Evolutionary conservation across 2,329 filamentous ascomycete genomes (phyloP).

Genomic region (Penicillium olsonii): DNA sequence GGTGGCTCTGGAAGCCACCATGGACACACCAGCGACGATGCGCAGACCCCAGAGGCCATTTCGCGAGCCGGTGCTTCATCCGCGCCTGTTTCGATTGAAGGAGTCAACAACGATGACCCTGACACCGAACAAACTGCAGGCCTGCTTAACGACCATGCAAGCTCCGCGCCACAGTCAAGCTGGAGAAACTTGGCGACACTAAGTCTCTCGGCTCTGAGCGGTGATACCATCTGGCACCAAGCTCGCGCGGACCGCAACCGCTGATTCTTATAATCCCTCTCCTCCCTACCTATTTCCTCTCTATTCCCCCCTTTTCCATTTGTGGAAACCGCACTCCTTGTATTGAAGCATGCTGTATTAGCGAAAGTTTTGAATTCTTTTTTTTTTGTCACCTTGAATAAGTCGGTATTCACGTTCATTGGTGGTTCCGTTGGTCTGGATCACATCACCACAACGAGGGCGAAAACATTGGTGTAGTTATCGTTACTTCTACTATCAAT

Average conservation of each 20-base stretch:
- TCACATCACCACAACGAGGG: background rate
- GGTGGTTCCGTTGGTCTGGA: background rate
- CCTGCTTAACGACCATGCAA: slow-evolving; percentile 34
- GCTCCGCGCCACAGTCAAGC: slow-evolving; percentile 37
- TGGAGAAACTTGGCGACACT: slow-evolving; percentile 49
- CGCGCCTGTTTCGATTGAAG: slow-evolving; percentile 51
- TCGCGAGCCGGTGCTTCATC: slow-evolving; percentile 52
- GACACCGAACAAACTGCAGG: slow-evolving; percentile 48
- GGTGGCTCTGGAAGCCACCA: slow-evolving; percentile 29
- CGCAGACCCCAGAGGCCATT: slow-evolving; percentile 49
- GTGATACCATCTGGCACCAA: slow-evolving; percentile 49
- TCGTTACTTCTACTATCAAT: background rate
- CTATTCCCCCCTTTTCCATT: slow-evolving; percentile 5
- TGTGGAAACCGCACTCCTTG: slow-evolving; percentile 17
- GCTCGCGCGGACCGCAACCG: slow-evolving; percentile 41
- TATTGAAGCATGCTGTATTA: slow-evolving; percentile 34
- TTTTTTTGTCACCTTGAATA: slow-evolving; percentile 21
- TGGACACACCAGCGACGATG: slow-evolving; percentile 43
- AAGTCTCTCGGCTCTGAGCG: slow-evolving; percentile 48
- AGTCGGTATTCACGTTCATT: slow-evolving; percentile 23
- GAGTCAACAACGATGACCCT: slow-evolving; percentile 35
- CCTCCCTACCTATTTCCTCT: slow-evolving; percentile 13
- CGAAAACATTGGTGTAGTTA: background rate
- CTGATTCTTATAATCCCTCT: slow-evolving; percentile 26
- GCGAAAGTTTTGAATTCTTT: slow-evolving; percentile 28